phyloP scores from a whole-genome alignment of 768 basidiomycete genomes.

The Boletus fagicola region DNA sequence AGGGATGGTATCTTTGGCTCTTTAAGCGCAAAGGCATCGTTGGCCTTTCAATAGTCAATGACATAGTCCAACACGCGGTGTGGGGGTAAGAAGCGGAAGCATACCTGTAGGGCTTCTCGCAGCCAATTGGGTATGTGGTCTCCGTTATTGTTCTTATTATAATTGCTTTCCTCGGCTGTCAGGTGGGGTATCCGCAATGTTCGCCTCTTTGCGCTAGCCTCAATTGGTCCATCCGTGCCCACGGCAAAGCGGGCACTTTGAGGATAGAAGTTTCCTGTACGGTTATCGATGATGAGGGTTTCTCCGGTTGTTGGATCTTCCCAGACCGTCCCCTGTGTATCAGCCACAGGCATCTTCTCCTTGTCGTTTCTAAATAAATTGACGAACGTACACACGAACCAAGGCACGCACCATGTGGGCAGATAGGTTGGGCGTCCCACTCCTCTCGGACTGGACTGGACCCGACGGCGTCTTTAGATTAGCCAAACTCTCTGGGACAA shows the following conservation, averaged over 20 bases:
- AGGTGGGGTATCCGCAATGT: conserved; percentile 11
- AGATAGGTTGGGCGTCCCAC: conserved; percentile 8
- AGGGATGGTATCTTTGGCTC: conserved; percentile 48
- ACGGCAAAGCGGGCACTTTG: conserved; percentile 20
- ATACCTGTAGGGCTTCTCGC: conserved; percentile 54
- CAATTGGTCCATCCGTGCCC: conserved; percentile 7
- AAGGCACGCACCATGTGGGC: conserved; percentile 22
- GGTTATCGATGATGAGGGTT: conserved; percentile 57
- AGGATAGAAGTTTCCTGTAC: conserved; percentile 66
- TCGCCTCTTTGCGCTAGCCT: conserved; percentile 12
- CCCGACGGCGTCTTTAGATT: conserved; percentile 7
- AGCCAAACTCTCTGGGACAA: conserved; percentile 23
- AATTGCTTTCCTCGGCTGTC: conserved; percentile 1
- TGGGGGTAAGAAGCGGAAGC: conserved; percentile 25
- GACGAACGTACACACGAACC: conserved; percentile 3
- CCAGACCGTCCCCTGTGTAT: conserved; percentile 42
- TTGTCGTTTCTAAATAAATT: conserved; percentile 14
- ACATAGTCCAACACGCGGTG: conserved; percentile 1
- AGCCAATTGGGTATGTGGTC: conserved; percentile 61
- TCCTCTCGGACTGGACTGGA: conserved; percentile 5
- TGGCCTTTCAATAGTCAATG: conserved; percentile 41
- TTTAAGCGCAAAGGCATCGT: conserved; percentile 50
- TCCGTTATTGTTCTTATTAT: conserved; percentile 7
- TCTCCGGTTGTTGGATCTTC: conserved; percentile 61
- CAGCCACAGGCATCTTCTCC: conserved; percentile 29